Percentiles rank a stretch among this genome's conserved stretches.
Evolutionary conservation across 169 alveolate species (phyloP).

Genomic region (Cryptosporidium bovis): DNA sequence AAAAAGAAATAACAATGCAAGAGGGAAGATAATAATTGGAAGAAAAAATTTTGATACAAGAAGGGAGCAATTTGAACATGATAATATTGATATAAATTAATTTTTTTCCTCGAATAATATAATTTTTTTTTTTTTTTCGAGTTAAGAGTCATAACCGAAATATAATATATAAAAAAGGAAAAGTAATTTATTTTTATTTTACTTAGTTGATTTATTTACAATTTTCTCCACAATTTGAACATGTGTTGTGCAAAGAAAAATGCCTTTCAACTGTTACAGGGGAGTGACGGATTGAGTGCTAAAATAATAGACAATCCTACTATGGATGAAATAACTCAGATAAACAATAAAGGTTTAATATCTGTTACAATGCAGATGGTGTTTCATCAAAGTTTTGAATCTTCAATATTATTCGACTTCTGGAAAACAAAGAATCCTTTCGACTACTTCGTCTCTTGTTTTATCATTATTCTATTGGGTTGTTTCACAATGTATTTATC

Average conservation of each 20-base stretch:
- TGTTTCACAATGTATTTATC: conserved; percentile 47
- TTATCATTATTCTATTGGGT: conserved; percentile 40
- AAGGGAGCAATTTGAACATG: conserved; percentile 57
- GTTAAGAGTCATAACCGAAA: not conserved
- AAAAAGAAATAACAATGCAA: not conserved
- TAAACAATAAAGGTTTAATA: conserved; percentile 13
- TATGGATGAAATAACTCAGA: conserved; percentile 18
- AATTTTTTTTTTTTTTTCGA: conserved; percentile 1
- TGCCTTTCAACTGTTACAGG: not conserved
- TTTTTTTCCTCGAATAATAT: not conserved
- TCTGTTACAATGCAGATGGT: conserved; percentile 67
- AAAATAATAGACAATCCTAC: conserved; percentile 12
- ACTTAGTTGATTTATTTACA: not conserved
- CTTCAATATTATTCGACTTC: conserved; percentile 47
- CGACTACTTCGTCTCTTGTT: conserved; percentile 39
- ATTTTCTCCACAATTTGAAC: not conserved
- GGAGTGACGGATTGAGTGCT: conserved; percentile 2
- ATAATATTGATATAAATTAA: not conserved
- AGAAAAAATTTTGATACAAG: conserved; percentile 55
- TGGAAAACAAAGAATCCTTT: conserved; percentile 48
- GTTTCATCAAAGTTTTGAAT: conserved; percentile 55
- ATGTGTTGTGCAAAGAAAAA: conserved; percentile 57
- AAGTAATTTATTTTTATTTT: not conserved
- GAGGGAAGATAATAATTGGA: conserved; percentile 26
- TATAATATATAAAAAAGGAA: not conserved